Percentiles rank a stretch among this genome's conserved stretches.
These are phyloP conservation scores for Conticribra guillardii DNA, from an alignment of 108 stramenopile genomes.

Conservation along the genomic window DNA sequence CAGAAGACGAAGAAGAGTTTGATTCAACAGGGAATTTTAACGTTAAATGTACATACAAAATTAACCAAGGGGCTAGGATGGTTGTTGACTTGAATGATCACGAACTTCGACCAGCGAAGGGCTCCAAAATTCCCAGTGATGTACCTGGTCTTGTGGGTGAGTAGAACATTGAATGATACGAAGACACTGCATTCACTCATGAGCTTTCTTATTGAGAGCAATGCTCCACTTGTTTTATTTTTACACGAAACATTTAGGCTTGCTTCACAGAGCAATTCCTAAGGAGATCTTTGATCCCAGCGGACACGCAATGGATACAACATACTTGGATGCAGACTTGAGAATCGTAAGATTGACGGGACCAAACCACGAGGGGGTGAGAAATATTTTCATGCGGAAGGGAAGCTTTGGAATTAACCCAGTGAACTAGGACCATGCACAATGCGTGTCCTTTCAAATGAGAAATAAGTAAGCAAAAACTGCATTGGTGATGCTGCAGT, in stretches of 20 bases:
- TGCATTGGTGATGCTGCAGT: no score
- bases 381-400: conserved; percentile 61
- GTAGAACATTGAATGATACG: background rate
- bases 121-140: conserved; percentile 62
- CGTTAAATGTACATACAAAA: conserved; percentile 60
- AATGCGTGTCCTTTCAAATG: no score
- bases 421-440: no score
- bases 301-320: conserved; percentile 71
- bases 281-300: conserved; percentile 72
- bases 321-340: conserved; percentile 74
- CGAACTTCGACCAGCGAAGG: conserved; percentile 46
- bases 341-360: conserved; percentile 73
- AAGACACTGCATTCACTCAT: background rate
- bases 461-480: no score
- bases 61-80: conserved; percentile 76
- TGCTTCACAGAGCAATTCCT: conserved; percentile 65
- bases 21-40: conserved; percentile 59
- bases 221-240: no score
- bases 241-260: conserved; percentile 34
- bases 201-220: no score
- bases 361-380: conserved; percentile 60
- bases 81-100: conserved; percentile 51
- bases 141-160: conserved; percentile 43
- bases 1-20: conserved; percentile 53
- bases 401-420: conserved; percentile 11